phyloP scores from a whole-genome alignment of 495 filamentous ascomycete genomes.

The Talaromyces trachyspermus region DNA sequence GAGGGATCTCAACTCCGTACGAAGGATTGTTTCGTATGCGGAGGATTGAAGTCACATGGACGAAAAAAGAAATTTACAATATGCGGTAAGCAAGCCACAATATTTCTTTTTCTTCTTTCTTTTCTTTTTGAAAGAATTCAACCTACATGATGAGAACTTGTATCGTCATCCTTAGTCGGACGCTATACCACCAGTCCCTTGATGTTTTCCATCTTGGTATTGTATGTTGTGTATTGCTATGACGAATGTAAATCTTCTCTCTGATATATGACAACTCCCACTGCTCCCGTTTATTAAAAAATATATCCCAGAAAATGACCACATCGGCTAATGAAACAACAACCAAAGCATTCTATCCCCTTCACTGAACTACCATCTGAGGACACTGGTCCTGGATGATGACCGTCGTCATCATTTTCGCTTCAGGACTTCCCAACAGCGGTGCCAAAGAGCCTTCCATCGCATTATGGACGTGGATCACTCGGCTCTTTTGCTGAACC shows the following conservation, averaged over 20 bases:
- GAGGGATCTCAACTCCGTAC: background rate
- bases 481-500: no score
- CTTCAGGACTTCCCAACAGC: no score
- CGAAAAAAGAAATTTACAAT: no score
- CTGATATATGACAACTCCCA: constrained; percentile 12
- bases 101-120: background rate
- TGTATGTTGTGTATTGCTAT: constrained; percentile 13
- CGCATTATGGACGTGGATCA: no score
- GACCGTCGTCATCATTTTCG: no score
- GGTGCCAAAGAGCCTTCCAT: no score
- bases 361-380: no score
- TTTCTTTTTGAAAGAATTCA: background rate
- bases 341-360: no score
- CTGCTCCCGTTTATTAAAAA: background rate
- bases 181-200: constrained; percentile 9
- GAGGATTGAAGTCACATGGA: constrained; percentile 7
- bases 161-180: constrained; percentile 33
- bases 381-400: no score
- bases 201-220: constrained; percentile 8
- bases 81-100: background rate
- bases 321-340: no score
- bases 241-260: constrained; percentile 28
- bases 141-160: constrained; percentile 20
- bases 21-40: constrained; percentile 2
- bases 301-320: no score